Base-by-base conservation (phyloP, 2,329 filamentous ascomycete species). In the Microdochium nivale region DNA sequence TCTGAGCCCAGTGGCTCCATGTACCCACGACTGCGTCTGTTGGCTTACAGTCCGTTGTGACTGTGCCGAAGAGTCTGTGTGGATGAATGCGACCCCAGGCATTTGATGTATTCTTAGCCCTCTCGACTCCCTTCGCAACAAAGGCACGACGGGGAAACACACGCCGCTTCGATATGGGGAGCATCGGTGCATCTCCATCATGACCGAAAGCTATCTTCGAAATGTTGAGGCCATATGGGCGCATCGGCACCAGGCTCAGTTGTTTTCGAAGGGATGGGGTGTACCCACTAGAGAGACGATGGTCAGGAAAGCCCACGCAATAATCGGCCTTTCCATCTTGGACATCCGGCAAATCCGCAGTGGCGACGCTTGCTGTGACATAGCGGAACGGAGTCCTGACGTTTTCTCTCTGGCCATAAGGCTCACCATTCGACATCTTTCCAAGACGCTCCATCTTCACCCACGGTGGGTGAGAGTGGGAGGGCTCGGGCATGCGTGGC, bases 251-350 rank as follows among this genome's bases (percentile, higher is more conserved):
- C 2, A 65, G 64, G 0, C 69, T 63, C 1, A 89, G 70, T 9
- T 83, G 72, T 0, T 64, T 57, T 1, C 79, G 71, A 0, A 73
- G 59, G 0, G 37, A 51, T 0, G 60, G 58, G 2, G 74, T 73
- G 3, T 76, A 59, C 4, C 73, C 65, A 2, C 66, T 40, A n/a
- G 69, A 62, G 0, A 76, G 62, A 0, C 86, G 74, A 60, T 94
- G 88, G 59, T 92, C 87, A 0, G 88, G 88, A 53, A 76, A 81
- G 0, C 68, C 60, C 1, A 87, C 73, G 56, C 86, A 90, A 1
- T 78, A 75, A 30, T 83, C 79, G 0, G 78, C 68, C 33, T 80
- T 79, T 0, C 72, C 78, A 55, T 89, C 86, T 11, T 76, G 71
- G 3, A 92, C 78, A 0, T 69, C 54, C 0, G 85, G 84, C 0